Percentiles rank a stretch among this genome's conserved stretches.
phyloP scores from a whole-genome alignment of 495 filamentous ascomycete species.

The Daldinia grandis region DNA sequence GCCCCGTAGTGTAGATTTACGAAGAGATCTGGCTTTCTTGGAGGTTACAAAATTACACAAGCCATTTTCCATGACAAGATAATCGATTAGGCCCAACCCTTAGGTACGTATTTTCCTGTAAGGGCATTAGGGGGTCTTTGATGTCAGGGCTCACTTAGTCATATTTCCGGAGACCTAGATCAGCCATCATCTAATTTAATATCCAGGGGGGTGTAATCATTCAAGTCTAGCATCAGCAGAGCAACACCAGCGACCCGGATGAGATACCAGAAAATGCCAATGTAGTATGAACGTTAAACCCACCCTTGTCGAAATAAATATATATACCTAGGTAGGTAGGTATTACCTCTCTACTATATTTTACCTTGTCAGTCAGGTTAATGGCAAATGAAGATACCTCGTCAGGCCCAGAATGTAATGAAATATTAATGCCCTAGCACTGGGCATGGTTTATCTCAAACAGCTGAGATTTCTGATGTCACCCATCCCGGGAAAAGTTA shows the following conservation, averaged over 20 bases:
- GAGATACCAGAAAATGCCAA: not conserved
- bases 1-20: not conserved
- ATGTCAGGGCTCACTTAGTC: not conserved
- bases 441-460: constrained; percentile 9
- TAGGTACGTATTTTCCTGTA: not conserved
- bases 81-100: not conserved
- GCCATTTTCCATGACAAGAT: not conserved
- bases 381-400: not conserved
- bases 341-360: not conserved
- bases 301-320: not conserved
- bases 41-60: not conserved
- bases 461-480: not conserved
- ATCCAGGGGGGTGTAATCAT: constrained; percentile 1
- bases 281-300: not conserved
- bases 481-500: not conserved
- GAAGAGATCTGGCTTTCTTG: not conserved
- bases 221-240: not conserved
- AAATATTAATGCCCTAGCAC: not conserved
- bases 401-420: not conserved
- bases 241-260: not conserved
- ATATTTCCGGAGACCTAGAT: not conserved
- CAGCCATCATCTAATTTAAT: not conserved
- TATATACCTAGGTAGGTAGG: not conserved
- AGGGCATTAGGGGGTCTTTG: not conserved
- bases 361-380: not conserved